Percentiles rank a stretch among this genome's conserved stretches.
These are phyloP conservation scores for Neotropicomus parvogracilis DNA, from an alignment of 1,284 basidiomycete genomes.

Conservation along the genomic window DNA sequence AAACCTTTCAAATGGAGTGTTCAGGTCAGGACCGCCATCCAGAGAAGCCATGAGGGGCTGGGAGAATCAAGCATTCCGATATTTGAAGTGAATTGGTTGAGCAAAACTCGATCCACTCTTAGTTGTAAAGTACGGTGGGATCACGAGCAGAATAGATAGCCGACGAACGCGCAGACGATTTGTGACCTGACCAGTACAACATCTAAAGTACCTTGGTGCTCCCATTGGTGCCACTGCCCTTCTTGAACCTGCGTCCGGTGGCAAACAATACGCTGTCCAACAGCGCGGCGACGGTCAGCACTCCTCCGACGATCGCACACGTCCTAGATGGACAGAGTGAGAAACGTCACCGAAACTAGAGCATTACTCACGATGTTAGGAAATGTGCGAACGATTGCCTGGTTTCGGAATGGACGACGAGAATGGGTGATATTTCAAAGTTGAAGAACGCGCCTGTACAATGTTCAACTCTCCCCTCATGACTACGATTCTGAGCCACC, in stretches of 20 bases:
- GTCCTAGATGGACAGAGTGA: slow-evolving; percentile 53
- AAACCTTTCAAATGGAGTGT: slow-evolving; percentile 9
- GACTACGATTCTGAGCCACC: slow-evolving; percentile 17
- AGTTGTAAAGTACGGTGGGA: not conserved
- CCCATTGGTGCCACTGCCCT: slow-evolving; percentile 39
- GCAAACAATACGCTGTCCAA: slow-evolving; percentile 87
- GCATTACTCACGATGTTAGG: slow-evolving; percentile 78
- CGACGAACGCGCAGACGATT: slow-evolving; percentile 8
- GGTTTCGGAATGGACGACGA: slow-evolving; percentile 86
- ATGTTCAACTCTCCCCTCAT: not conserved
- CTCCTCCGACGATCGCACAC: slow-evolving; percentile 96
- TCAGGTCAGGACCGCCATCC: not conserved
- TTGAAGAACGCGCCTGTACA: slow-evolving; percentile 82
- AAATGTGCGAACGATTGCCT: slow-evolving; percentile 97
- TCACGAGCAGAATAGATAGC: slow-evolving; percentile 13
- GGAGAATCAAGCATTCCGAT: slow-evolving; percentile 16
- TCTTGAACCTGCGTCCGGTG: slow-evolving; percentile 65
- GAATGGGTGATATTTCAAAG: slow-evolving; percentile 97
- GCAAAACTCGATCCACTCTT: slow-evolving; percentile 17
- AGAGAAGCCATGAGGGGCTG: slow-evolving; percentile 1
- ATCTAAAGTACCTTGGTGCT: slow-evolving; percentile 49
- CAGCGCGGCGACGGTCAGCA: slow-evolving; percentile 92
- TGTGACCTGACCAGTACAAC: slow-evolving; percentile 11
- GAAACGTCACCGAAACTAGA: not conserved
- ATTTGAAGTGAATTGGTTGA: slow-evolving; percentile 7